Evolutionary conservation across 257 asterid genomes (phyloP), one percentile per base, ranked within the genome.

Genomic region (Asclepias syriaca): DNA sequence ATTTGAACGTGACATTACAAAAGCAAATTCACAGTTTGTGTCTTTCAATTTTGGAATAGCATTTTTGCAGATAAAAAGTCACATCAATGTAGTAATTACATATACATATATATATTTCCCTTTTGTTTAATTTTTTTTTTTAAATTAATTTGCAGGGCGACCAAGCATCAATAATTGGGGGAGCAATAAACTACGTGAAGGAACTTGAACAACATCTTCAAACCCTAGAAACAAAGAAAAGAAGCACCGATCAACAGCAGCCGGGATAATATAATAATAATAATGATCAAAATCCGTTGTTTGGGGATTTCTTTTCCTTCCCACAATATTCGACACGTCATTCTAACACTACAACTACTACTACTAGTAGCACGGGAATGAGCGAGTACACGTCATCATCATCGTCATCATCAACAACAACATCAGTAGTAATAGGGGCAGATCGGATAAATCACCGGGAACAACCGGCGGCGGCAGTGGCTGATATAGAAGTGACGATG

Each of bases 91-190:
- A 39, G 57, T 49, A 19, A 4, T 43, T 43, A 6, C 53, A 1
- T 72, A 27, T 2, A 40, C 6, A 9, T 43, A 7, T 6, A 43
- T 43, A 9, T 9, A 74, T 66, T 51, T 37, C 29, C 8, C 34
- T 24, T 58, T 22, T 48, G 4, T 34, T 34, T 4, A 34, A 11
- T 48, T 14, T 48, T 48, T 12, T 14, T 48, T 48, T 10, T 11
- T 0, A 48, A 10, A 9, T 11, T 9, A 53, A 15, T 4, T 59
- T 66, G 37, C 80, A 93, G 97, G 97, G 96, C 14, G 98, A 93
- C 84, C 98, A 93, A 83, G 98, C 98, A 53, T 93, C 98, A 60
- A 93, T 90, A 13, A 86, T 90, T 37, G 97, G 90, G 7, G 97
- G 97, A 27, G 98, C 97, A 48, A 93, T 93, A 18, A 89, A 93